These are phyloP conservation scores for Geotrichum histeridarum DNA, from an alignment of 1,139 yeast species.

Conservation along the genomic window DNA sequence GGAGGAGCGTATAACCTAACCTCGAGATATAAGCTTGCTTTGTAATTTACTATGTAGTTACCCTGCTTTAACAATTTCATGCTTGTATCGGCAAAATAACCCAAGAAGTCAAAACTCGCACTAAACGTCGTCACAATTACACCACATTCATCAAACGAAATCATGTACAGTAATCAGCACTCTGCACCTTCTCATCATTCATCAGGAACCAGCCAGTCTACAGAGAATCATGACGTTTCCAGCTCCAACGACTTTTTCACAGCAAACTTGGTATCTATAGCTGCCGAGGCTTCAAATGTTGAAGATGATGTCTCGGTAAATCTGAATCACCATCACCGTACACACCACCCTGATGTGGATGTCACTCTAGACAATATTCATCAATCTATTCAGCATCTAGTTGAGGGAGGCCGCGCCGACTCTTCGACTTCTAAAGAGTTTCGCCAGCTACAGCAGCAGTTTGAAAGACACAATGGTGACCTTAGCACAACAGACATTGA, in stretches of 20 bases:
- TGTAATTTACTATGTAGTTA: neutral
- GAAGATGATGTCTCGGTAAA: conserved; percentile 19
- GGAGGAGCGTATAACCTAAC: conserved; percentile 5
- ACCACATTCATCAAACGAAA: conserved; percentile 16
- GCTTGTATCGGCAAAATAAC: neutral
- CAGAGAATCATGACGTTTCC: conserved; percentile 2
- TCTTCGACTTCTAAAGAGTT: conserved; percentile 4
- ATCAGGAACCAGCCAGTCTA: neutral
- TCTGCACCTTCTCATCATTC: conserved; percentile 8
- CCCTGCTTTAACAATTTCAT: neutral
- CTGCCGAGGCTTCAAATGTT: conserved; percentile 22
- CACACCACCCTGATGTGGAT: neutral
- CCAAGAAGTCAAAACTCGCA: neutral
- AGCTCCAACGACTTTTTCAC: conserved; percentile 15
- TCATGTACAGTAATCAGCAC: conserved; percentile 11
- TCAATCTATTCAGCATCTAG: conserved; percentile 12
- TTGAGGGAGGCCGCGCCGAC: neutral
- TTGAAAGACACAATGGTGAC: conserved; percentile 8
- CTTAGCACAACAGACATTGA: conserved; percentile 13
- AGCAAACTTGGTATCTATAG: conserved; percentile 19
- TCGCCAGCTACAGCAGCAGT: conserved; percentile 7
- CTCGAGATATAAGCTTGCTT: neutral
- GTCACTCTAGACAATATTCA: conserved; percentile 11
- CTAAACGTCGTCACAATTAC: conserved; percentile 19
- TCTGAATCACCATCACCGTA: conserved; percentile 6